A percentile compares a stretch with the other conserved stretches of the same genome.
Conservation (phyloP, 2,329 filamentous ascomycete species). For the Colletotrichum orchidophilum region DNA sequence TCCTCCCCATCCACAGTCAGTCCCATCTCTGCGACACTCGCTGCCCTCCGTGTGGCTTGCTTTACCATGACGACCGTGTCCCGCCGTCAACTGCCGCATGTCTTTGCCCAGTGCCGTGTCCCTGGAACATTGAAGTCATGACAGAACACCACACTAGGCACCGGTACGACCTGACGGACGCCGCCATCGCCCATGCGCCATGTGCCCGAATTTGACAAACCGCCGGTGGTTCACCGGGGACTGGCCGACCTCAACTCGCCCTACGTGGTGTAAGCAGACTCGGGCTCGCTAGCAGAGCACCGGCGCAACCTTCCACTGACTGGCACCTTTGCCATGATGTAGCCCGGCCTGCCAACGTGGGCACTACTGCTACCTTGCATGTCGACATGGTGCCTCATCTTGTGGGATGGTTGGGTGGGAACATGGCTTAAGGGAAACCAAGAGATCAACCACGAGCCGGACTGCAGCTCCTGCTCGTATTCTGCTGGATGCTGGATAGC, state of each 20-base stretch:
- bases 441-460: constrained; percentile 15
- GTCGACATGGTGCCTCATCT: background rate
- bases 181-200: background rate
- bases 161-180: constrained; percentile 9
- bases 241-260: background rate
- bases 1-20: background rate
- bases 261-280: constrained; percentile 1
- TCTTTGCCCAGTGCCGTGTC: background rate
- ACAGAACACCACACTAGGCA: background rate
- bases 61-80: background rate
- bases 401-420: background rate
- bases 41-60: background rate
- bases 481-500: background rate
- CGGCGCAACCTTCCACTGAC: background rate
- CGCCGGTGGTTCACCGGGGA: constrained; percentile 7
- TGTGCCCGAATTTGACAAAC: background rate
- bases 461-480: constrained; percentile 17
- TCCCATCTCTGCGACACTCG: background rate
- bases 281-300: background rate
- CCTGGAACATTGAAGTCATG: background rate
- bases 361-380: background rate
- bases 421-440: background rate
- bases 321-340: constrained; percentile 10
- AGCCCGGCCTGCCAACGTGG: background rate
- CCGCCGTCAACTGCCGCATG: background rate